Conservation (phyloP, 2,329 filamentous ascomycete genomes). For the Pleoardoris graminearum region DNA sequence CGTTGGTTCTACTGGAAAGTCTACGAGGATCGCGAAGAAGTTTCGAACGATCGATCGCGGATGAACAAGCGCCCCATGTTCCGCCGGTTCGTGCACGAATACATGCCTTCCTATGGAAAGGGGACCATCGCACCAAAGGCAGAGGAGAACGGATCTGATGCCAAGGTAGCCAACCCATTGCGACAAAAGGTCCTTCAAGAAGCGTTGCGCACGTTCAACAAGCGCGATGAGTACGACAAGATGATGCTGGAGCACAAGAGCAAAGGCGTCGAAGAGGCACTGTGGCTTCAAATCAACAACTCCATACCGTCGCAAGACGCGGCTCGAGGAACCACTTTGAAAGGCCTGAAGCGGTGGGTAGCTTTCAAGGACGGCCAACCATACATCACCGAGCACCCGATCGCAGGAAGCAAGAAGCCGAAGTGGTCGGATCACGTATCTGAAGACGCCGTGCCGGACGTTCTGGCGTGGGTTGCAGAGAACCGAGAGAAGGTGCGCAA, state of each 20-base stretch:
- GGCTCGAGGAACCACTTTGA: slow-evolving; percentile 27
- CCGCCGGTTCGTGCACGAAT: slow-evolving; percentile 64
- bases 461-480: slow-evolving; percentile 35
- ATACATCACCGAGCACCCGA: slow-evolving; percentile 19
- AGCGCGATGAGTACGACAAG: slow-evolving; percentile 50
- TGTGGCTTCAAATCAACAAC: slow-evolving; percentile 55
- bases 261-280: slow-evolving; percentile 39
- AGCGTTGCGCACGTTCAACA: slow-evolving; percentile 58
- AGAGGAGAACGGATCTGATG: slow-evolving; percentile 5
- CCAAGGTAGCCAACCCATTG: slow-evolving; percentile 5
- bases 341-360: slow-evolving; percentile 43
- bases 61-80: slow-evolving; percentile 62
- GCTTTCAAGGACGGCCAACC: slow-evolving; percentile 28
- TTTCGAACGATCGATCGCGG: slow-evolving; percentile 60
- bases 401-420: slow-evolving; percentile 16
- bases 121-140: slow-evolving; percentile 29
- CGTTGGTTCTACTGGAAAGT: slow-evolving; percentile 60
- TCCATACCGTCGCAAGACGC: slow-evolving; percentile 30
- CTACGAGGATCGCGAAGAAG: slow-evolving; percentile 38
- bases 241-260: slow-evolving; percentile 46
- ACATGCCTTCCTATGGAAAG: slow-evolving; percentile 58
- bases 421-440: slow-evolving; percentile 28
- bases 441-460: slow-evolving; percentile 10
- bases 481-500: slow-evolving; percentile 37
- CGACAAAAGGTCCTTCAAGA: slow-evolving; percentile 56